Evolutionary conservation across 2,329 filamentous ascomycete genomes (phyloP).

Genomic region (Scedosporium apiospermum): DNA sequence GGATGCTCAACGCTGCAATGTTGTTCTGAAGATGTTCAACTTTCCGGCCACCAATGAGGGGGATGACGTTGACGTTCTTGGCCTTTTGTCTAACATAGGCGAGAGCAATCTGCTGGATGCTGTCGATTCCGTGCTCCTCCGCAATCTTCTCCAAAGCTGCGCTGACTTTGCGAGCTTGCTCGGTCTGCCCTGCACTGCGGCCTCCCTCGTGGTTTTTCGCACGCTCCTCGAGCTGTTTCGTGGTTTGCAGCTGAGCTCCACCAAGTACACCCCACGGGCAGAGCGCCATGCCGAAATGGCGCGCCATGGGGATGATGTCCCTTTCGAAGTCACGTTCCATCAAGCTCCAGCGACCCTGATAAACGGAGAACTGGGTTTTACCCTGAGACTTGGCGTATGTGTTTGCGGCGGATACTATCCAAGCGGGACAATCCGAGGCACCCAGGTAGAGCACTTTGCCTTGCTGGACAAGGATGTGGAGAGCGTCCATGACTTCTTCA

Average conservation of each 20-base stretch:
- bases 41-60: constrained; percentile 42
- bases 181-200: constrained; percentile 26
- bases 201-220: constrained; percentile 27
- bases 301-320: constrained; percentile 32
- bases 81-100: constrained; percentile 43
- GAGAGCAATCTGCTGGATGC: constrained; percentile 49
- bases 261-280: constrained; percentile 52
- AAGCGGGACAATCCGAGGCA: constrained; percentile 28
- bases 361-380: constrained; percentile 26
- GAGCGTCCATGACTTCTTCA: constrained; percentile 30
- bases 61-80: constrained; percentile 35
- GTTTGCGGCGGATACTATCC: constrained; percentile 29
- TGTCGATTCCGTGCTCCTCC: constrained; percentile 40
- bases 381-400: constrained; percentile 24
- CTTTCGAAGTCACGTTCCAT: constrained; percentile 26
- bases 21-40: constrained; percentile 43
- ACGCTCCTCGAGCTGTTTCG: constrained; percentile 21
- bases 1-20: constrained; percentile 42
- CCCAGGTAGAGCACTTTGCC: constrained; percentile 33
- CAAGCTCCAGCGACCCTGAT: constrained; percentile 29
- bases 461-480: constrained; percentile 29
- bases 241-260: constrained; percentile 38
- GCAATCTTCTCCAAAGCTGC: constrained; percentile 52
- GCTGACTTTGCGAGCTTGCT: constrained; percentile 41
- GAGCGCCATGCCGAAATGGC: constrained; percentile 37